Conservation (phyloP, 2,329 filamentous ascomycete genomes). For the Penicillium sp. region DNA sequence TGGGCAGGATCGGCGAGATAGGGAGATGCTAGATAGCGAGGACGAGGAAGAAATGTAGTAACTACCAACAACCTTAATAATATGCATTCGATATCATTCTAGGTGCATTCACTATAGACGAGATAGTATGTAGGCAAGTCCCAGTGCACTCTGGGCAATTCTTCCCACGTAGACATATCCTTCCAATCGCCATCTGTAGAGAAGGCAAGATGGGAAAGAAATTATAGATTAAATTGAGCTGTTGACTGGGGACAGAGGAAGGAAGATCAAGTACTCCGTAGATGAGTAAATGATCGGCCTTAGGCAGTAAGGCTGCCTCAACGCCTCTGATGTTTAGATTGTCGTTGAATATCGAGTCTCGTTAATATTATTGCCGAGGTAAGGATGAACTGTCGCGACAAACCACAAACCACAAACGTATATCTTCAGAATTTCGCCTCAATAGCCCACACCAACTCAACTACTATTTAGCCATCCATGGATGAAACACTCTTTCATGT, state of each 20-base stretch:
- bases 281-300: too few species aligned
- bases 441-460: neutral
- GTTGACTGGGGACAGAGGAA: neutral
- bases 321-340: neutral
- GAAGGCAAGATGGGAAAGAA: neutral
- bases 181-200: too few species aligned
- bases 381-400: neutral
- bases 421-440: neutral
- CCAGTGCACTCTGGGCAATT: neutral
- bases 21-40: too few species aligned
- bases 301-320: neutral
- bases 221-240: neutral
- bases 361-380: neutral
- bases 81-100: too few species aligned
- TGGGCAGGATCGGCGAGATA: too few species aligned
- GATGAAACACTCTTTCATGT: neutral
- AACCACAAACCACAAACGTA: neutral
- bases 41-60: too few species aligned
- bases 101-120: neutral
- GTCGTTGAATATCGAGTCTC: neutral
- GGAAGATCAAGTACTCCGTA: neutral
- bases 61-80: too few species aligned
- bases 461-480: neutral
- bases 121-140: neutral
- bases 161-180: neutral